Conservation (phyloP, 371 early-diverging fungal species). For the Nematocida sp. region DNA sequence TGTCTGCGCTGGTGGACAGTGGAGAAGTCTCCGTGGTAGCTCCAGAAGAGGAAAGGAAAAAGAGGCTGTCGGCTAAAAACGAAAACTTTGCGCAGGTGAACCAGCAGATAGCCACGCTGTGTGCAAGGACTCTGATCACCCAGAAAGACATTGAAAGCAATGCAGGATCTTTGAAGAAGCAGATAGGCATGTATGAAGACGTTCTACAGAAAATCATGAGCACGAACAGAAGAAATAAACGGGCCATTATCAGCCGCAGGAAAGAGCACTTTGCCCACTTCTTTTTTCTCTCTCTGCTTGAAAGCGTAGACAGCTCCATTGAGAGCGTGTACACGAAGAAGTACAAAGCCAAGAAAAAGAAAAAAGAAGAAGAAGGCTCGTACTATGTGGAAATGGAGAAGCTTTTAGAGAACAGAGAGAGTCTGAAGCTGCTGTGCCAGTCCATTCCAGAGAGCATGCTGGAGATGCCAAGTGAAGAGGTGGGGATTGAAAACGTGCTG, state of each 20-base stretch:
- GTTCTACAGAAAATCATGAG: constrained; percentile 10
- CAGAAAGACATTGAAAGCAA: not conserved
- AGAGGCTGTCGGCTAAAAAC: not conserved
- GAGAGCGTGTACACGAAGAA: constrained; percentile 26
- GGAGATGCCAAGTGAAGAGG: not conserved
- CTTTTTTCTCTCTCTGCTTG: not conserved
- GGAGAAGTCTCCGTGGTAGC: not conserved
- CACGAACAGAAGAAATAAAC: constrained; percentile 17
- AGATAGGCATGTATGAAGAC: not conserved
- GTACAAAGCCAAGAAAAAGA: constrained; percentile 41
- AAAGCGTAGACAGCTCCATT: constrained; percentile 17
- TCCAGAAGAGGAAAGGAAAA: constrained; percentile 27
- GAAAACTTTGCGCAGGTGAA: constrained; percentile 1
- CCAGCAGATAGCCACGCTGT: not conserved
- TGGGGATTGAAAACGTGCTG: not conserved
- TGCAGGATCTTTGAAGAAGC: not conserved
- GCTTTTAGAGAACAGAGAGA: constrained; percentile 25
- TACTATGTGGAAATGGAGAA: constrained; percentile 37
- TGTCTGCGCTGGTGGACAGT: constrained; percentile 19
- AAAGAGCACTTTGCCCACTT: not conserved
- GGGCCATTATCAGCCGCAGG: not conserved
- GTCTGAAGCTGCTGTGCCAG: constrained; percentile 11
- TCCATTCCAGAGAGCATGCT: not conserved
- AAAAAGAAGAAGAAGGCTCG: constrained; percentile 46
- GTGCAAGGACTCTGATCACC: not conserved